Evolutionary conservation across 228 moss, liverwort and hornwort species (phyloP).

Genomic region (Sphagnum magellanicum): DNA sequence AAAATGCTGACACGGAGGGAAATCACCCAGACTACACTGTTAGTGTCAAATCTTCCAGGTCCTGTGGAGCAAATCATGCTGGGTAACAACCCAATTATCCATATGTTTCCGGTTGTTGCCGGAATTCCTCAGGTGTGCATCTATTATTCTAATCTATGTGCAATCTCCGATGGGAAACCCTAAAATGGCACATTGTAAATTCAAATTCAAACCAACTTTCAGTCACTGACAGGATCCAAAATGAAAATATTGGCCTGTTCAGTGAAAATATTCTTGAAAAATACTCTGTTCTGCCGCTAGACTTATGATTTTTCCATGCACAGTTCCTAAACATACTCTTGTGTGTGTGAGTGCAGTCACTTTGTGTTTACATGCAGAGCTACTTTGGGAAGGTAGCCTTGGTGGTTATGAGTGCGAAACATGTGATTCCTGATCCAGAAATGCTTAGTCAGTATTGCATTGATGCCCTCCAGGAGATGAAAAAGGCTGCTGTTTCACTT

Average conservation of each 20-base stretch:
- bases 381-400: conserved; percentile 35
- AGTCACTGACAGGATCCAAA: too few relatives aligned
- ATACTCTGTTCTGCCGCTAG: too few relatives aligned
- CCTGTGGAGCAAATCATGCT: conserved; percentile 37
- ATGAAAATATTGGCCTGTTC: neutral
- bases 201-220: too few relatives aligned
- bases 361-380: conserved; percentile 30
- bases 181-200: too few relatives aligned
- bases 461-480: conserved; percentile 31
- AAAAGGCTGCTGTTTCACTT: conserved; percentile 12
- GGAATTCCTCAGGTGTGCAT: too few relatives aligned
- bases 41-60: conserved; percentile 40
- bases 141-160: too few relatives aligned
- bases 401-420: conserved; percentile 30
- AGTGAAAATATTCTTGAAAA: neutral
- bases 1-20: too few relatives aligned
- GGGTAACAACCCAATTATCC: conserved; percentile 32
- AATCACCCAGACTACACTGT: conserved; percentile 22
- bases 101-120: conserved; percentile 21
- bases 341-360: conserved; percentile 17
- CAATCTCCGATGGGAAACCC: too few relatives aligned
- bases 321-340: neutral
- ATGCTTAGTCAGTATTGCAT: conserved; percentile 28
- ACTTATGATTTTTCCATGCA: too few relatives aligned
- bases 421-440: conserved; percentile 39